Base-by-base conservation (phyloP, 768 basidiomycete genomes). In the Leccinum disarticulatum region DNA sequence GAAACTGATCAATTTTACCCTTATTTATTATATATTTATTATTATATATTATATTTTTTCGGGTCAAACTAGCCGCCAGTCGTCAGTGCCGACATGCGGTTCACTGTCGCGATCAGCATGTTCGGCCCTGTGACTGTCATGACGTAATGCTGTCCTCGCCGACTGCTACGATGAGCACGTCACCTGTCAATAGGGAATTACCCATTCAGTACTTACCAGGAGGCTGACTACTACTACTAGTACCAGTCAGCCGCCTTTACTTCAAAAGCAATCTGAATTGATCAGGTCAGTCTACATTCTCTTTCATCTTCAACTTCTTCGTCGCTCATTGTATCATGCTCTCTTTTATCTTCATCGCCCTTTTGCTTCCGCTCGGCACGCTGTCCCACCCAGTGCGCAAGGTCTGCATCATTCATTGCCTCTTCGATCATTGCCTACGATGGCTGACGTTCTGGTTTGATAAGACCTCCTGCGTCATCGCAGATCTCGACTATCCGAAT, bases 141-240 rank as follows among this genome's bases (percentile, higher is more conserved):
- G 56, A 69, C 62, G 54, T 71, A 71, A 71, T 59, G 57, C 58
- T 15, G n/a, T 31, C 52, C 65, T 69, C 68, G 31, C 55, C 41
- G 68, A 57, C 70, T 15, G 22, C 27, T 49, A 71, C 68, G 68
- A 67, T 3, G 68, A 71, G 52, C n/a, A n/a, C n/a, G n/a, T n/a
- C n/a, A n/a, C n/a, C n/a, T n/a, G n/a, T n/a, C n/a, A n/a, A n/a
- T n/a, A n/a, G n/a, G n/a, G n/a, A n/a, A n/a, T n/a, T n/a, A n/a
- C n/a, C n/a, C n/a, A n/a, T n/a, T n/a, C n/a, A n/a, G n/a, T n/a
- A n/a, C n/a, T 25, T 3, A 25, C 1, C 3, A 25, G 25, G 25
- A 25, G 25, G 25, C 25, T 25, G 25, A 25, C 25, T 25, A n/a
- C n/a, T 25, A 25, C 1, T 1, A 25, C 25, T 25, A 25, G 25